Base-by-base conservation (phyloP, 768 basidiomycete species). In the Dacryopinax spathularia region DNA sequence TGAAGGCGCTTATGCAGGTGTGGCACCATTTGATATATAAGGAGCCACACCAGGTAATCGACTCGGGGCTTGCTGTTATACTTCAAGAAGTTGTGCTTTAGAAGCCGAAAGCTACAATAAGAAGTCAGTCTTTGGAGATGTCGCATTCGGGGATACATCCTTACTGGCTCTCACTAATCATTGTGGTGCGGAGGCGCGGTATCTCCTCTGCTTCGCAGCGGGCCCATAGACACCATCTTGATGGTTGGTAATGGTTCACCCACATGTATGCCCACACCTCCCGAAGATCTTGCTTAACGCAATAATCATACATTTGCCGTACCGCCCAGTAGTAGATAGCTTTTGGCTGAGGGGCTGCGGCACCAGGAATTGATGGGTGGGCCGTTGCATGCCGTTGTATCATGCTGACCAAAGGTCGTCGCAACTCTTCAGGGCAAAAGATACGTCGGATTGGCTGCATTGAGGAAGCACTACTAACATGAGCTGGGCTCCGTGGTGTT, bases 1-100 rank as follows among this genome's bases (percentile, higher is more conserved):
- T n/a, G n/a, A n/a, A n/a, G n/a, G n/a, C n/a, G n/a, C n/a, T n/a
- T n/a, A n/a, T n/a, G n/a, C n/a, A n/a, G n/a, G n/a, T n/a, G n/a
- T n/a, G 75, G 75, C 2, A 68, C 70, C 10, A 77, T 68, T 36
- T 75, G 75, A 13, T 34, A 36, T 18, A 75, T 64, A 0, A 75
- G 35, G 37, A 75, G 72, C 75, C 71, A 76, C 1, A 65, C 66
- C 3, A 76, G 70, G 1, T 76, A 63, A 63, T 75, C 75, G 44
- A 73, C 64, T 10, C 69, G 69, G 1, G 73, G 74, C 63, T 68
- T 70, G 36, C 70, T 70, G 60, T 74, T 74, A 63, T 75, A 72
- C 37, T 74, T 72, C 2, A 76, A 68, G 60, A 70, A 75, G 60
- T 76, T 72, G 25, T 70, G 62, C 37, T 76, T 76, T 39, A 76